Evolutionary conservation across 2,329 filamentous ascomycete genomes (phyloP), one percentile per base, ranked within the genome.

Genomic region (Thielaviopsis euricoi): DNA sequence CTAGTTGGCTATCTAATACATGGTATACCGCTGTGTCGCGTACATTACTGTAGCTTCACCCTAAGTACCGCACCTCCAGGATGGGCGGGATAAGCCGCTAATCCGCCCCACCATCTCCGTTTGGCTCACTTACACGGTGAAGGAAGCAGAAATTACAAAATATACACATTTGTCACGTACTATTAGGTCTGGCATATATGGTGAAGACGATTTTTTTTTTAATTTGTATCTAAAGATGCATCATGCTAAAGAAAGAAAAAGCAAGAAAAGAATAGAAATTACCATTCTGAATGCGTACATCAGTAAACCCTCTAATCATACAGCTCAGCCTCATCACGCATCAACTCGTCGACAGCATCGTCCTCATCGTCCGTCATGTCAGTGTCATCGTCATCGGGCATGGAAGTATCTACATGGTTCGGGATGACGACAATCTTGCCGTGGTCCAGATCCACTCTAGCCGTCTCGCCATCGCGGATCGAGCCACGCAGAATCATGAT

Each of bases 401-500:
- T 67, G 19, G 81, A 78, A 63, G 78, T 82, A 50, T 83, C 81
- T 0, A 67, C 25, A 69, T 97, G 93, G 70, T 98, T 97, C 6
- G 89, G 76, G 23, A 93, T 67, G 1, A 98, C 89, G 2, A 81
- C 73, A 60, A 97, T 84, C 69, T 87, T 87, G 52, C 87, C 87
- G 62, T 89, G 82, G 29, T 85, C 79, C 61, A 97, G 76, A 52
- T 87, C 82, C 23, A 97, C 88, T 25, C 80, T 76, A 1, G 93
- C 93, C 1, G 71, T 73, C 73, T 98, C 93, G 50, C 90, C 90
- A 63, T 98, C 91, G 64, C 79, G 81, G 68, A 98, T 84, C 57
- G 80, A 83, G 62, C 89, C 89, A 62, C 89, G 81, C 23, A 98
- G 77, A 62, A 98, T 94, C 62, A 97, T 79, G 48, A 98, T 87